Evolutionary conservation across 352 stramenopile species (phyloP), one percentile per base, ranked within the genome.

Genomic region (Phytophthora litchii): DNA sequence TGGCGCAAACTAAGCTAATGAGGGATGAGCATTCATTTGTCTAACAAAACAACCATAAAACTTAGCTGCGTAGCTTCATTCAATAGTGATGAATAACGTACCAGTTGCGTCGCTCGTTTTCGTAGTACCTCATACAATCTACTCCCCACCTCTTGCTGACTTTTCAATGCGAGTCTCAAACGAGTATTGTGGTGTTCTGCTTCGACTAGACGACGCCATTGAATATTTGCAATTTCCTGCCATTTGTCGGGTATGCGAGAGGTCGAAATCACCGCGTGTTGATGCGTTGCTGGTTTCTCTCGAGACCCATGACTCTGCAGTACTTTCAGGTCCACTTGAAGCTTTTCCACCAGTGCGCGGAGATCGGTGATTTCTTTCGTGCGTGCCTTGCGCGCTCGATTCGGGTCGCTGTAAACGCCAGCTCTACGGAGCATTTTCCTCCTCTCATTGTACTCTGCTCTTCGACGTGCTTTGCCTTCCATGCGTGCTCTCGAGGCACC

Each of bases 361-460:
- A 85, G 43, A 17, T 71, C 77, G 7, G 56, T 9, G 29, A 85
- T 60, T 60, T 81, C 72, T 31, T 64, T 64, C 9, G 44, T 57
- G 19, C 66, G 64, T 19, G 73, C 64, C 16, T 76, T 64, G 23
- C 64, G 58, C 7, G 59, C 59, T 29, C 52, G 59, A 31, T 76
- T 74, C 20, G 63, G 53, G 41, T 76, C 52, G 13, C 58, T 61
- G 25, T 59, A 69, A n/a, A 58, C 27, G 20, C 52, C 38, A 31
- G 46, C 45, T 5, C 44, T 57, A 17, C 50, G 55, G 25, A 56
- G 50, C 3, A 46, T 19, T 21, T 47, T 32, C 56, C 63, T 67
- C 47, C 50, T 64, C 32, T 60, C 43, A 41, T 27, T 27, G 5
- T 46, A 46, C 12, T 19, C 13, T 8, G 1, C 40, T 32, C 40